These are phyloP conservation scores for Nidularia pulvinata DNA, from an alignment of 768 basidiomycete genomes.

Conservation along the genomic window DNA sequence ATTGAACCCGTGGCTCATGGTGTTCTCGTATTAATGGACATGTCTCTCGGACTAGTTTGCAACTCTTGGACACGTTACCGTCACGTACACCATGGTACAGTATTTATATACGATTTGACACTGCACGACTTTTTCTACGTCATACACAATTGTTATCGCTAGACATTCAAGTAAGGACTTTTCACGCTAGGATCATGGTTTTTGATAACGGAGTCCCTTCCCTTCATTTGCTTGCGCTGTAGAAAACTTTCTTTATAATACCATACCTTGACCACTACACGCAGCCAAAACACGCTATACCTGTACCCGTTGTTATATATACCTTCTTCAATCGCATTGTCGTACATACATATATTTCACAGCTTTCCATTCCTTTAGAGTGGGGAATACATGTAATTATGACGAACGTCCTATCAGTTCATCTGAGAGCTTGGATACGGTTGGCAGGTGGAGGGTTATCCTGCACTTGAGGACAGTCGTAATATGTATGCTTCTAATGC, in stretches of 20 bases:
- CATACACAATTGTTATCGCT: neutral
- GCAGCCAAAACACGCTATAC: slow-evolving; percentile 1
- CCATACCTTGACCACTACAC: neutral
- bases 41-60: neutral
- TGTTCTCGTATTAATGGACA: slow-evolving; percentile 64
- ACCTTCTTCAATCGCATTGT: neutral
- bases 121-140: neutral
- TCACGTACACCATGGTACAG: neutral
- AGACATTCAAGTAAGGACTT: neutral
- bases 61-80: neutral
- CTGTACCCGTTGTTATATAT: neutral
- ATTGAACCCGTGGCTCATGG: slow-evolving; percentile 53
- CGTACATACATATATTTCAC: neutral
- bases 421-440: too few relatives aligned
- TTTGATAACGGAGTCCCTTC: neutral
- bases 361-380: neutral
- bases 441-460: too few relatives aligned
- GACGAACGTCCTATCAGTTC: neutral
- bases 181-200: neutral
- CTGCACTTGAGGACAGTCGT: too few relatives aligned
- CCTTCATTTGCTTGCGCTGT: neutral
- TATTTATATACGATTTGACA: neutral
- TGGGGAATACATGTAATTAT: neutral
- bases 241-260: neutral
- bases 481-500: too few relatives aligned